Base-by-base conservation (phyloP, 768 basidiomycete genomes). In the Collybiopsis confluens region DNA sequence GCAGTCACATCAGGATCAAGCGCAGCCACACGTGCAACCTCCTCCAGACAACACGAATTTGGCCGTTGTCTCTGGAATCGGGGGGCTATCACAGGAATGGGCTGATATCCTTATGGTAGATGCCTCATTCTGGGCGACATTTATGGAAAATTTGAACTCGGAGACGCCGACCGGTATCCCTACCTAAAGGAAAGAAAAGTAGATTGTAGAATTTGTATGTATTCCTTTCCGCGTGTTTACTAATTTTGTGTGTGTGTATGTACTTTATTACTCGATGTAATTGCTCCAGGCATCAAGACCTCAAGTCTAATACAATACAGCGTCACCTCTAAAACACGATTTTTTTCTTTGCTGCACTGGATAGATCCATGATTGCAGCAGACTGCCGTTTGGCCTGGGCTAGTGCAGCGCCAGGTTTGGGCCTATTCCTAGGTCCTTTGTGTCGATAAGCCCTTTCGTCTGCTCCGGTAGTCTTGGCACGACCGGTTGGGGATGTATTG, bases 381-480 rank as follows among this genome's bases (percentile, higher is more conserved):
- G 81, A 84, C 69, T 90, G 86, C 48, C 91, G 81, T 61, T 83
- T 81, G 21, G 90, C 90, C 16, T 77, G 75, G 0, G 90, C 90
- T 20, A 92, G 80, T 1, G 88, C 87, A 3, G 91, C 91, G 30
- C 91, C 90, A 30, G 90, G 90, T 62, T 77, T 85, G 4, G 83
- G 73, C 26, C 90, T 80, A 50, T 69, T 69, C 61, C 72, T 73
- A 3, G 71, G 70, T 23, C 72, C 69, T 58, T 76, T 70, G 21
- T 45, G 51, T 24, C 51, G 18, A 28, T 26, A 20, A 42, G 36
- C 36, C 52, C 57, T 18, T 41, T 60, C 56, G 2, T 18, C 3
- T 3, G 33, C 46, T 36, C 21, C 36, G 18, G 26, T 20, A 15
- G 13, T 13, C 8, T 15, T 20, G 7, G 10, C 30, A 18, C 20